Base-by-base conservation (phyloP, 164 flowering plant species). In the Chimonanthus praecox region DNA sequence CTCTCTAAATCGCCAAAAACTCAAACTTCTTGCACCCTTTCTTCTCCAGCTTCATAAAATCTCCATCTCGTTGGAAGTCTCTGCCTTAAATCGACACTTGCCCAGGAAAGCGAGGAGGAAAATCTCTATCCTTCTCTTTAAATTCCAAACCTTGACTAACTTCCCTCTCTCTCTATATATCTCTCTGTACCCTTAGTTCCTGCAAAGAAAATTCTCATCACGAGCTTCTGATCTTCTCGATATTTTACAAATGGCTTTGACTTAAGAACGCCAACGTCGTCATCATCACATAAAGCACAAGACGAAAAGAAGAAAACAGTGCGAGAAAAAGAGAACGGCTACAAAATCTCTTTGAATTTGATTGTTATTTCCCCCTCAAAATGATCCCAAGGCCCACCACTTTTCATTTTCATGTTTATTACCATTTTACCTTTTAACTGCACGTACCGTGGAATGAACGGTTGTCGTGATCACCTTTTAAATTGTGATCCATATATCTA, bases 181-280 rank as follows among this genome's bases (percentile, higher is more conserved):
- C 9, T 9, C 9, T 49, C 51, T 49, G 9, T 71, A 47, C 73
- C 49, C 73, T 49, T 47, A 50, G 10, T 33, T 67, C 70, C 80
- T 77, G 82, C 78, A 80, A 81, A 74, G 75, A 74, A 79, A 82
- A 81, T 79, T 79, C 83, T 78, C 81, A 78, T 83, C 85, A 86
- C 81, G 83, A 81, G 83, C 81, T 78, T 78, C 83, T 78, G 83
- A 78, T 78, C 77, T 76, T 70, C 81, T 71, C 63, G 78, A 81
- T 74, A 78, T 79, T 70, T 81, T 78, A 83, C 90, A 51, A 62
- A 74, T 64, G 73, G 74, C 85, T 86, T 85, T 86, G 89, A 84
- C 88, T 83, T 51, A 67, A 64, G 70, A 74, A 70, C 74, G 72
- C 66, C 75, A 73, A 74, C 33, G 33, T 33, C 33, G 33, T 33